Percentiles rank a stretch among this genome's conserved stretches.
Conservation (phyloP, 208 protist genomes). For the Leishmania lainsoni region DNA sequence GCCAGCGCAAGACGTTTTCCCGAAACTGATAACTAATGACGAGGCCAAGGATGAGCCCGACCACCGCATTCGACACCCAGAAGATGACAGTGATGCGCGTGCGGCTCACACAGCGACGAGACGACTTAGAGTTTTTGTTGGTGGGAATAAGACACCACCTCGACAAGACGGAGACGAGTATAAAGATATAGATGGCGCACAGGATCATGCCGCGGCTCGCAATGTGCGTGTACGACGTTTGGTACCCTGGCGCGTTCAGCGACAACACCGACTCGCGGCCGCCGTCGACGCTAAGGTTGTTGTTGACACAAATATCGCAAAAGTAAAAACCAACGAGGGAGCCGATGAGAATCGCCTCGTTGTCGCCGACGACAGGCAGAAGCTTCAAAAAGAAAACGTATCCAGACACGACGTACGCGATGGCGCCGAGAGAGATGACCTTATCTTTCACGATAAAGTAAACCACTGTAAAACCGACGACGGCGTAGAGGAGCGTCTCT, state of each 20-base stretch:
- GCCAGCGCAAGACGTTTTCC: slow-evolving; percentile 65
- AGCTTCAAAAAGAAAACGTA: slow-evolving; percentile 75
- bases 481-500: slow-evolving; percentile 42
- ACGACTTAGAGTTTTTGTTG: slow-evolving; percentile 82
- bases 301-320: slow-evolving; percentile 77
- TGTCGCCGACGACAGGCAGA: slow-evolving; percentile 56
- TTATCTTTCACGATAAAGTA: slow-evolving; percentile 65
- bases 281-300: slow-evolving; percentile 48
- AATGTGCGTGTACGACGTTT: slow-evolving; percentile 78
- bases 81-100: slow-evolving; percentile 72
- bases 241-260: slow-evolving; percentile 50
- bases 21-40: slow-evolving; percentile 65
- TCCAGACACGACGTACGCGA: slow-evolving; percentile 62
- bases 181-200: slow-evolving; percentile 54
- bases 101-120: slow-evolving; percentile 52
- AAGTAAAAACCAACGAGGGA: slow-evolving; percentile 82
- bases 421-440: slow-evolving; percentile 62
- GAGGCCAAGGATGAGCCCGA: slow-evolving; percentile 26
- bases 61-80: slow-evolving; percentile 45
- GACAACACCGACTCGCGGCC: slow-evolving; percentile 39
- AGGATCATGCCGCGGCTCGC: slow-evolving; percentile 68
- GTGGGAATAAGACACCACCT: slow-evolving; percentile 54
- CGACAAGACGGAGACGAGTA: slow-evolving; percentile 43
- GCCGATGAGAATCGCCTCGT: slow-evolving; percentile 76
- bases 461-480: slow-evolving; percentile 49